phyloP scores from a whole-genome alignment of 2,329 filamentous ascomycete genomes.

The Orbilia blumenaviensis region DNA sequence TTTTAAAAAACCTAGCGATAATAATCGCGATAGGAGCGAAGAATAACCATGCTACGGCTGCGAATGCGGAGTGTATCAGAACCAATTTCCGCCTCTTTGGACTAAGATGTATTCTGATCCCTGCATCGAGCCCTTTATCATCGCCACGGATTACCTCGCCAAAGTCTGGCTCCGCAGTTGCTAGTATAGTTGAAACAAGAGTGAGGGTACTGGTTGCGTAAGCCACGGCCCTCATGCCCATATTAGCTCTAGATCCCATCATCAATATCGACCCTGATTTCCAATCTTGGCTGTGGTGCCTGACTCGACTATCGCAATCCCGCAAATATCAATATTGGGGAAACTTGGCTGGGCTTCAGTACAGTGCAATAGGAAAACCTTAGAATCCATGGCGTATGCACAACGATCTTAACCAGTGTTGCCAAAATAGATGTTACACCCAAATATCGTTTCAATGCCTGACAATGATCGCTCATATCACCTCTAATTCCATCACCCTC shows the following conservation, averaged over 20 bases:
- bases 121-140: slow-evolving; percentile 24
- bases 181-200: background rate
- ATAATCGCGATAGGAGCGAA: slow-evolving; percentile 37
- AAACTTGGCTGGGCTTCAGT: background rate
- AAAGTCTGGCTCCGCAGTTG: slow-evolving; percentile 22
- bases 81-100: slow-evolving; percentile 24
- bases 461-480: slow-evolving; percentile 18
- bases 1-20: slow-evolving; percentile 46
- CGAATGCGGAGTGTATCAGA: slow-evolving; percentile 29
- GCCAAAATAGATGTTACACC: background rate
- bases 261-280: background rate
- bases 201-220: background rate
- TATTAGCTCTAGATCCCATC: background rate
- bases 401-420: background rate
- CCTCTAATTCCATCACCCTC: slow-evolving; percentile 27
- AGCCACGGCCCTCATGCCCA: background rate
- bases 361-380: background rate
- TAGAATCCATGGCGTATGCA: background rate
- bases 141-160: slow-evolving; percentile 37
- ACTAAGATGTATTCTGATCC: slow-evolving; percentile 25
- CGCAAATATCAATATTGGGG: no score
- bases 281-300: background rate
- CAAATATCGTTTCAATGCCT: background rate
- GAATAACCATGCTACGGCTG: slow-evolving; percentile 33
- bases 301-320: background rate